Base-by-base conservation (phyloP, 768 basidiomycete species). In the Tremella mesenterica region DNA sequence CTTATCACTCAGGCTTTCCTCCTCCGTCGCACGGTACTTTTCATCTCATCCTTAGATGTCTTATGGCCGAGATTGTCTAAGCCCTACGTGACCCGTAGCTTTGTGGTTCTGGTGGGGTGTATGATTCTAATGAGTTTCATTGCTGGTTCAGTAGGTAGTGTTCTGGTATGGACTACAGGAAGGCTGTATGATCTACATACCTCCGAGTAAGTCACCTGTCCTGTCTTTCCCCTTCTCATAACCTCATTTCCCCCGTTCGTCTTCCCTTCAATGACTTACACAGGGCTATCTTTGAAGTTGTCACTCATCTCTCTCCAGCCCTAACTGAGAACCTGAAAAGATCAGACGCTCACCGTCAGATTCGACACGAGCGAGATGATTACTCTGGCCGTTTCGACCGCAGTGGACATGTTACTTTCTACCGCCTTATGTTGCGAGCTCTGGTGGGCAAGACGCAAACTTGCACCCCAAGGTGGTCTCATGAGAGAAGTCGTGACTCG, bases 1-100 rank as follows among this genome's bases (percentile, higher is more conserved):
- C 18, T 59, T 13, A 39, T 67, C 43, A 59, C 60, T n/a, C 65
- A 67, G 45, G 16, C 52, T 7, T 64, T 64, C 50, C 56, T 64
- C 14, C 50, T 67, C 1, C 63, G 56, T 12, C 55, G 65, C 13
- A 50, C 55, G 13, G 34, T 51, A 26, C 50, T 58, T 31, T 67
- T 67, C 53, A 26, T 67, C 27, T 48, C 58, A 4, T 64, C 58
- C 5, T 44, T 64, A 4, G 52, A 50, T 12, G 8, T 56, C 1
- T 36, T 67, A 1, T 67, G 60, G 63, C 65, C 63, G 1, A 39
- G 30, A 21, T 30, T 64, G 3, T 56, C 62, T 9, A 44, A 49
- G 10, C 28, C 44, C 18, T 10, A 26, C 23, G 26, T 56, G 34
- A 53, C 52, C 26, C 21, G 28, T 28, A 27, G 21, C 13, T 58